phyloP scores from a whole-genome alignment of 306 rosid species.

The Sophora flavescens region DNA sequence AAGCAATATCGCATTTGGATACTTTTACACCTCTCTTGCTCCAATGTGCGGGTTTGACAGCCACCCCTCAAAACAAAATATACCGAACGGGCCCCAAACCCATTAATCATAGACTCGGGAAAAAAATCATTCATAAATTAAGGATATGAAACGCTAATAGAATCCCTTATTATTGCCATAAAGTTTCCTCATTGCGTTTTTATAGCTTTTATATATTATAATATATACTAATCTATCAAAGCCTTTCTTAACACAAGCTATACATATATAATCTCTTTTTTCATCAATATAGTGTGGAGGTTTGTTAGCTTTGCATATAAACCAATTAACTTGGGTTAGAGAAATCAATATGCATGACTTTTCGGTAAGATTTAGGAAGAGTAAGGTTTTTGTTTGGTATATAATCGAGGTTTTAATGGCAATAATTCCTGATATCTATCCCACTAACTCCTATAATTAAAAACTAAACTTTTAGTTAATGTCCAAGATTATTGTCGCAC shows the following conservation, averaged over 20 bases:
- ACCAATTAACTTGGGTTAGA: constrained; percentile 11
- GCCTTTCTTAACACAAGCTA: not conserved
- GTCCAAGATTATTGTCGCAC: constrained; percentile 48
- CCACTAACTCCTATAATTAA: constrained; percentile 40
- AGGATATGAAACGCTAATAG: not conserved
- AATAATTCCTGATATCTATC: constrained; percentile 52
- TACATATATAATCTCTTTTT: constrained; percentile 12
- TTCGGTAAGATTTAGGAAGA: constrained; percentile 33
- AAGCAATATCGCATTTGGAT: too few relatives aligned
- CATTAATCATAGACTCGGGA: constrained; percentile 3
- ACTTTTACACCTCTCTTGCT: constrained; percentile 8
- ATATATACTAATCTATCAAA: not conserved
- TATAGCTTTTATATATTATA: not conserved
- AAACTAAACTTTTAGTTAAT: constrained; percentile 39
- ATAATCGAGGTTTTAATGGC: constrained; percentile 33
- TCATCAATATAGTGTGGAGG: not conserved
- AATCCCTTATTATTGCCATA: not conserved
- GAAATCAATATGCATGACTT: constrained; percentile 38
- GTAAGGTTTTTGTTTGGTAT: not conserved
- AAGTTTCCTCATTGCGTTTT: not conserved
- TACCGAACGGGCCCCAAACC: constrained; percentile 38
- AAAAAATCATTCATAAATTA: not conserved
- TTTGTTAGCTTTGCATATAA: constrained; percentile 10
- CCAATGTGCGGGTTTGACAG: constrained; percentile 47
- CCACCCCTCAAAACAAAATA: constrained; percentile 32